phyloP scores from a whole-genome alignment of 116 monocot species.

The Dioscorea cayenensis region DNA sequence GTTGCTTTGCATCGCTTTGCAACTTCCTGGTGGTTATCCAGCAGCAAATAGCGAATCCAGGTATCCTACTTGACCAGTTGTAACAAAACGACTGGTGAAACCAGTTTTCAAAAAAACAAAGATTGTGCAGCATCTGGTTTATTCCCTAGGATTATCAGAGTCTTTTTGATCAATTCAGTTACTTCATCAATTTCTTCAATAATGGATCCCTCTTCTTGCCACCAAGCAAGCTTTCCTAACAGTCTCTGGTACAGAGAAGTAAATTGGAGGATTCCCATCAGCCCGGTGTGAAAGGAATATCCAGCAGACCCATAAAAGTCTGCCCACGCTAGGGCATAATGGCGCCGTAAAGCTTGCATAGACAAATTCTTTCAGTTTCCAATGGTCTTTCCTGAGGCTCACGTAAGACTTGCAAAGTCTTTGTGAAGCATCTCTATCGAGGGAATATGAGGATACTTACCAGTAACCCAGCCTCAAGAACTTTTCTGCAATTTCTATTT shows the following conservation, averaged over 20 bases:
- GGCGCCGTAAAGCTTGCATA: conserved; percentile 71
- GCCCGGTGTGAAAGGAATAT: conserved; percentile 93
- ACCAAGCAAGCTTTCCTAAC: conserved; percentile 69
- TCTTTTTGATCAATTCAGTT: conserved; percentile 81
- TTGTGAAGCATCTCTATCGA: conserved; percentile 60
- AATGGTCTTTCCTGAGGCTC: conserved; percentile 57
- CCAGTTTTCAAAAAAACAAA: conserved; percentile 68
- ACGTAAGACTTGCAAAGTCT: conserved; percentile 66
- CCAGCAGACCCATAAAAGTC: conserved; percentile 59
- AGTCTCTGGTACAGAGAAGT: conserved; percentile 71
- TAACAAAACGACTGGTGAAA: conserved; percentile 62
- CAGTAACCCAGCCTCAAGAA: conserved; percentile 91
- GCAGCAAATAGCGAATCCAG: conserved; percentile 69
- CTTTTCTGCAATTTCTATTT: conserved; percentile 57
- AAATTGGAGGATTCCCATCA: conserved; percentile 89
- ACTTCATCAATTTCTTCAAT: conserved; percentile 91
- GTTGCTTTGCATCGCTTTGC: conserved; percentile 80
- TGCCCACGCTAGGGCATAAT: conserved; percentile 71
- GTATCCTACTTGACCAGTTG: conserved; percentile 59
- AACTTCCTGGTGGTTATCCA: conserved; percentile 78
- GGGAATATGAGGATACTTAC: conserved; percentile 53
- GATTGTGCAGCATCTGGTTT: conserved; percentile 75
- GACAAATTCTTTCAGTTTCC: conserved; percentile 85
- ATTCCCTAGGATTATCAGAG: conserved; percentile 87
- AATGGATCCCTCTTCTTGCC: conserved; percentile 65